These are phyloP conservation scores for Kregervanrija delftensis DNA, from an alignment of 805 yeast species.

Conservation along the genomic window DNA sequence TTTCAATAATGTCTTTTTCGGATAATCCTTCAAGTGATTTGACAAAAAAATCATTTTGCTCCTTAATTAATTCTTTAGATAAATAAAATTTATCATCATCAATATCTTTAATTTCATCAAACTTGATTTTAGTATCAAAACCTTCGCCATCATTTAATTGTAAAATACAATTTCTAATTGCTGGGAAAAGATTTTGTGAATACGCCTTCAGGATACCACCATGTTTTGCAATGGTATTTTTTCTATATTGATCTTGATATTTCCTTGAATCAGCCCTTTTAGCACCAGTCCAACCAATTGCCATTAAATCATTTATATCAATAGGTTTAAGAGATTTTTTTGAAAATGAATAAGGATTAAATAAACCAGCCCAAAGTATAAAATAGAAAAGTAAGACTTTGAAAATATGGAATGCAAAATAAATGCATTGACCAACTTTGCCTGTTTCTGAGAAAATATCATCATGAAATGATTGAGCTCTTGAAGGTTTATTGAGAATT, in stretches of 20 bases:
- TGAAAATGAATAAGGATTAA: conserved; percentile 64
- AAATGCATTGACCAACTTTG: conserved; percentile 50
- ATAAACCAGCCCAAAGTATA: conserved; percentile 58
- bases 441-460: conserved; percentile 40
- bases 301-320: conserved; percentile 48
- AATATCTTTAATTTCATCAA: conserved; percentile 21
- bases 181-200: conserved; percentile 60
- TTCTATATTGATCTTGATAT: conserved; percentile 65
- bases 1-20: conserved; percentile 29
- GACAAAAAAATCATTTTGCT: conserved; percentile 12
- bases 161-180: conserved; percentile 52
- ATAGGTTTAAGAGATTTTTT: conserved; percentile 25
- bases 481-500: conserved; percentile 31
- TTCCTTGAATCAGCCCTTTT: conserved; percentile 64
- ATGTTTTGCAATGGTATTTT: conserved; percentile 50
- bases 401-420: conserved; percentile 64
- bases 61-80: conserved; percentile 25
- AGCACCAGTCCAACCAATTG: conserved; percentile 94
- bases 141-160: conserved; percentile 78
- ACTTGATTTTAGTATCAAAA: conserved; percentile 32
- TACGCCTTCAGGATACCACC: conserved; percentile 79
- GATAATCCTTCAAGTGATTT: conserved; percentile 25
- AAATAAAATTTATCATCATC: conserved; percentile 21
- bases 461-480: conserved; percentile 41
- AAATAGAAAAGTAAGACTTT: conserved; percentile 53